Base-by-base conservation (phyloP, 163 green algal genomes). In the Picocystis sp. region DNA sequence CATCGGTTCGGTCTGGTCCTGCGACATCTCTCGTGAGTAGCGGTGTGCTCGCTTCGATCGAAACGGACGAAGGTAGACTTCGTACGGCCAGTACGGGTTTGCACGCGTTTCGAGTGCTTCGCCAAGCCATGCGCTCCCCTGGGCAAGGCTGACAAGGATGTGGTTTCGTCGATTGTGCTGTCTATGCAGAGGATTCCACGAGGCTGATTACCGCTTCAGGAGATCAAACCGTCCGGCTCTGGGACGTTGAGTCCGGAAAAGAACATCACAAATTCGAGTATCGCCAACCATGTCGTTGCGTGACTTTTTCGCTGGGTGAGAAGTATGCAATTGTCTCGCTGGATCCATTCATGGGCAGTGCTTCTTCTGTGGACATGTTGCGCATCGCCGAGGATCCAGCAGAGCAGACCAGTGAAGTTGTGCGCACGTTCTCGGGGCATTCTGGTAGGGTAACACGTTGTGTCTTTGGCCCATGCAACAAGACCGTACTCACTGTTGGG, bases 1-100 rank as follows among this genome's bases (percentile, higher is more conserved):
- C 72, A 94, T 94, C 43, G 91, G 91, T 10, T 79, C 83, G 5
- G 80, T 97, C n/a, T 92, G 81, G 75, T 87, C 74, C 1, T 86
- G 78, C 38, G 89, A 96, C 53, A 74, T 98, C 34, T 86, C 79
- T 34, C 78, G 81, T 92, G 50, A 60, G 67, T 63, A 2, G 2
- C 43, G 1, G 17, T 8, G 29, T 8, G 29, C 29, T 12, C 29
- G 5, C 29, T 38, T 8, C 29, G 29, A 38, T 38, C 29, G 29
- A 8, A 38, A 38, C 29, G 29, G 29, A 38, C 5, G 8, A 38
- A 38, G 5, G 29, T 8, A 8, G 29, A 5, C 8, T 38, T 5
- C 29, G 8, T 12, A 8, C 29, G 29, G 8, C 29, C 29, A 38
- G 8, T 38, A 8, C 29, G 5, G 8, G 8, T 8, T 5, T 38